Evolutionary conservation across 2,329 filamentous ascomycete species (phyloP).

Genomic region (Diplodia scrobiculata): DNA sequence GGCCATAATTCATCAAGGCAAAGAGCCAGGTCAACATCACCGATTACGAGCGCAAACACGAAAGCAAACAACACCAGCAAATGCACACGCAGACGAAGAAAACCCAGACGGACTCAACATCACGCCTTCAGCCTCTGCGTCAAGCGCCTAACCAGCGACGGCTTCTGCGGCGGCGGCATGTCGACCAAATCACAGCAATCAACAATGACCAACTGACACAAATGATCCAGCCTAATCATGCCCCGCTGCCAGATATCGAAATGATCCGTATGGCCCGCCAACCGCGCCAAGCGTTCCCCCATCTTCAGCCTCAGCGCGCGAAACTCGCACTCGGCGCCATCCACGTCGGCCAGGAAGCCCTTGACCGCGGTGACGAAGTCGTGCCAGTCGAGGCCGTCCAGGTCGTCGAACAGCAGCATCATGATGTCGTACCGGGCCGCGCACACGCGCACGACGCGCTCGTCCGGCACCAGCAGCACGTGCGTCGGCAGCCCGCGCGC

Average conservation of each 20-base stretch:
- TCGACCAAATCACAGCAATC: background rate
- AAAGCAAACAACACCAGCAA: background rate
- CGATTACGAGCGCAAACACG: too few species aligned
- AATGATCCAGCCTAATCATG: background rate
- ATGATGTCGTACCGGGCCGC: background rate
- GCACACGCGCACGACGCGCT: background rate
- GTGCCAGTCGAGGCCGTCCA: background rate
- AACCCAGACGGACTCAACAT: background rate
- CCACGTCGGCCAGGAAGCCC: background rate
- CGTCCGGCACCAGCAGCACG: background rate
- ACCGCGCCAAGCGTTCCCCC: background rate
- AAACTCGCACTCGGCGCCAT: background rate
- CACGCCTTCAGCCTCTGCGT: too few species aligned
- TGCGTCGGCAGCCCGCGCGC: background rate
- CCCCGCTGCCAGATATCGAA: conserved; percentile 32
- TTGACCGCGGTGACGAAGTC: background rate
- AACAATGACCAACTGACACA: background rate
- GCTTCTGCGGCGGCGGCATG: background rate
- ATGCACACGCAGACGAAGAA: background rate
- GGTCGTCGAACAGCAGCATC: background rate
- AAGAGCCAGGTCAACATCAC: too few species aligned
- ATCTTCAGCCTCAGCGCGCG: background rate
- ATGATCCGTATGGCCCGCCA: background rate
- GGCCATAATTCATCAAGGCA: too few species aligned
- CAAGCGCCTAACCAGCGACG: background rate